Evolutionary conservation across 345 rosid species (phyloP).

Genomic region (Populus nigra): DNA sequence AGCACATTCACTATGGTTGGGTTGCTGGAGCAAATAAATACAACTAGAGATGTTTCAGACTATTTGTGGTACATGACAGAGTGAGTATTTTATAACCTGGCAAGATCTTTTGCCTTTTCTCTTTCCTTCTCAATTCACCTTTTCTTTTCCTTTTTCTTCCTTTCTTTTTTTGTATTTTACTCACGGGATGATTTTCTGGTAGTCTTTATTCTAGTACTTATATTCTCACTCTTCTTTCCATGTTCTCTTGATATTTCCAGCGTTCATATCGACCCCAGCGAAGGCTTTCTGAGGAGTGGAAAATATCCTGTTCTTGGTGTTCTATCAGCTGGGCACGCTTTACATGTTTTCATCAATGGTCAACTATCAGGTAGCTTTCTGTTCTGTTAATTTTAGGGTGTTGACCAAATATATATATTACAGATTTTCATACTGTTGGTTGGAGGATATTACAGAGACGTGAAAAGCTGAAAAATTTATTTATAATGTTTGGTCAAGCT

Average conservation of each 20-base stretch:
- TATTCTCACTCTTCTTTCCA: neutral
- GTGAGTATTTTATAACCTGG: constrained; percentile 49
- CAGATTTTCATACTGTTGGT: neutral
- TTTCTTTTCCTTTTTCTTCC: neutral
- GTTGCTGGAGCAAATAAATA: constrained; percentile 92
- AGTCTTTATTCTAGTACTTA: neutral
- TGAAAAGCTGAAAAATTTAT: neutral
- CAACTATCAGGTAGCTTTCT: constrained; percentile 57
- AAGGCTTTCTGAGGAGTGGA: constrained; percentile 37
- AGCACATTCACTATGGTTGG: constrained; percentile 73
- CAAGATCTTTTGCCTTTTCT: neutral
- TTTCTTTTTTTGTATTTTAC: neutral
- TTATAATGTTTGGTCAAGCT: neutral
- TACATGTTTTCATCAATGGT: constrained; percentile 72
- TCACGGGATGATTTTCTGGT: neutral
- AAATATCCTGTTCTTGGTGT: constrained; percentile 42
- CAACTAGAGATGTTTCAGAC: constrained; percentile 82
- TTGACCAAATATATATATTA: neutral
- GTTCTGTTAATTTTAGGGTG: neutral
- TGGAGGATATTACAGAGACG: neutral
- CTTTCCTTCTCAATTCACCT: neutral
- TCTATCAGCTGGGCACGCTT: constrained; percentile 78
- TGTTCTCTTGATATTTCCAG: constrained; percentile 20
- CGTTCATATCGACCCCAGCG: constrained; percentile 28
- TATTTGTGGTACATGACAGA: constrained; percentile 98